These are phyloP conservation scores for Phytophthora ohioensis DNA, from an alignment of 352 stramenopile genomes.

Conservation along the genomic window DNA sequence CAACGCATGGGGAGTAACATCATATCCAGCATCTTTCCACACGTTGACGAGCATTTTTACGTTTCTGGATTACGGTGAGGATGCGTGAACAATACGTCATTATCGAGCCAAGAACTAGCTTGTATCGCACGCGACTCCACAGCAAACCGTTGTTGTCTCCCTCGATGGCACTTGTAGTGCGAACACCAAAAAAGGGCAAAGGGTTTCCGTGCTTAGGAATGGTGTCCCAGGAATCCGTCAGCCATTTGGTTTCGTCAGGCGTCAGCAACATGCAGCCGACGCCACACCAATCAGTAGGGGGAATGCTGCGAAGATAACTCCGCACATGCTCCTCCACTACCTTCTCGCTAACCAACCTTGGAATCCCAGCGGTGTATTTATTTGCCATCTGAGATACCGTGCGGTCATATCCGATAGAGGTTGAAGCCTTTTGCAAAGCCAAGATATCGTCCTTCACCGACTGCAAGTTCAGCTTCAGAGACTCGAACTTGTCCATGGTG, in stretches of 20 bases:
- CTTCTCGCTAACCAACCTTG: background rate
- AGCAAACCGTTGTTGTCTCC: slow-evolving; percentile 17
- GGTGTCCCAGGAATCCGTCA: background rate
- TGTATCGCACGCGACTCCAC: background rate
- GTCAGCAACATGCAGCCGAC: slow-evolving; percentile 1
- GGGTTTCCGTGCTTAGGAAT: background rate
- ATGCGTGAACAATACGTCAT: background rate
- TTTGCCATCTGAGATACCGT: background rate
- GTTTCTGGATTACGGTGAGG: background rate
- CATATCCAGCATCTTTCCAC: background rate
- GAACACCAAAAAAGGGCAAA: slow-evolving; percentile 13
- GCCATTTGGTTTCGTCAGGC: background rate
- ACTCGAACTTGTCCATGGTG: slow-evolving; percentile 20
- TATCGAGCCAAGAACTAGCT: background rate
- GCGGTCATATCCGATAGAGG: background rate
- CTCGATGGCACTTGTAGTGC: slow-evolving; percentile 9
- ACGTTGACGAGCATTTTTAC: background rate
- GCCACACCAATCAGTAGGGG: slow-evolving; percentile 8
- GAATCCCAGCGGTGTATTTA: background rate
- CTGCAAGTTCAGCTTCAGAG: slow-evolving; percentile 3
- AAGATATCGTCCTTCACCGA: slow-evolving; percentile 13
- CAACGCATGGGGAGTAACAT: slow-evolving; percentile 3
- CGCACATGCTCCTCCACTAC: background rate
- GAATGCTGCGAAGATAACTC: slow-evolving; percentile 16
- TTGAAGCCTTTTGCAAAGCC: background rate